Conservation (phyloP, 2,329 filamentous ascomycete genomes). For the Cordyceps militaris region DNA sequence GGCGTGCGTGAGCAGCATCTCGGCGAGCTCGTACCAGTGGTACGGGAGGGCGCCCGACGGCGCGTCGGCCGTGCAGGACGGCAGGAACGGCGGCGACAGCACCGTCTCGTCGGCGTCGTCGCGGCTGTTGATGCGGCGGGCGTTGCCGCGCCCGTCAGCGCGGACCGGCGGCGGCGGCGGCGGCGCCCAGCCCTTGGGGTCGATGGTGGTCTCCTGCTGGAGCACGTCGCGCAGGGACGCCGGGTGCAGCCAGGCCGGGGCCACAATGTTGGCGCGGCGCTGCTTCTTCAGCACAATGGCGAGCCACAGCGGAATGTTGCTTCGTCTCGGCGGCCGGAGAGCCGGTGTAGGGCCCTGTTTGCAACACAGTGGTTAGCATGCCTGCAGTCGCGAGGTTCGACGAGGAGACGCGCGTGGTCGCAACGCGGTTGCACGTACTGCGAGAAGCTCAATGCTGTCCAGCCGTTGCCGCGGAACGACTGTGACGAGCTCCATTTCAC, state of each 20-base stretch:
- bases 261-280: constrained; percentile 83
- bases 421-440: constrained; percentile 51
- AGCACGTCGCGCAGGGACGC: constrained; percentile 71
- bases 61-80: constrained; percentile 63
- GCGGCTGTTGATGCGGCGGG: constrained; percentile 24
- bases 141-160: constrained; percentile 39
- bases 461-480: constrained; percentile 86
- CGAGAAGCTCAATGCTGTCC: constrained; percentile 75
- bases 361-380: neutral
- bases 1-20: constrained; percentile 79
- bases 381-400: neutral
- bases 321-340: constrained; percentile 74
- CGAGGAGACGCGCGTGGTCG: constrained; percentile 10
- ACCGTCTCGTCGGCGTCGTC: constrained; percentile 22
- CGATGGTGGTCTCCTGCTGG: constrained; percentile 68
- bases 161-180: constrained; percentile 60
- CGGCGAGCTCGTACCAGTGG: constrained; percentile 89
- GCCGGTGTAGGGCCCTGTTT: constrained; percentile 66
- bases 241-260: constrained; percentile 81
- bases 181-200: constrained; percentile 67
- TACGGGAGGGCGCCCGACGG: constrained; percentile 72
- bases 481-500: constrained; percentile 95
- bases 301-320: constrained; percentile 83
- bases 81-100: constrained; percentile 69
- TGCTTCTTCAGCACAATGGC: constrained; percentile 92